phyloP scores from a whole-genome alignment of 23 red algal genomes.

The Gracilaria gracilis region DNA sequence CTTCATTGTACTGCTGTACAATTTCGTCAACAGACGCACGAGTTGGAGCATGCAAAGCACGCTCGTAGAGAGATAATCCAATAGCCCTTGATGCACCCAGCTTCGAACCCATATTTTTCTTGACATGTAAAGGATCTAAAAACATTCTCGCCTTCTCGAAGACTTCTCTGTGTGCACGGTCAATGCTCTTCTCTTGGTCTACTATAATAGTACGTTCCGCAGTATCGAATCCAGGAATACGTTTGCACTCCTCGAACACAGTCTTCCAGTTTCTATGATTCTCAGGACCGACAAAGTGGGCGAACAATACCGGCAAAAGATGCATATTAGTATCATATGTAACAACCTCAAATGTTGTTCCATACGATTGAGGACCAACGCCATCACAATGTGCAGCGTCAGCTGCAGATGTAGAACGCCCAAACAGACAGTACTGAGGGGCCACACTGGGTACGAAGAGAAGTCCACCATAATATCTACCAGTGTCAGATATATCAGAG shows the following conservation, averaged over 20 bases:
- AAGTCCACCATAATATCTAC: slow-evolving; percentile 31
- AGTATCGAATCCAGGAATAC: slow-evolving; percentile 33
- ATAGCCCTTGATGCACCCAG: slow-evolving; percentile 30
- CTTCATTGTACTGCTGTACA: neutral
- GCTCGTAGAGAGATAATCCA: slow-evolving; percentile 26
- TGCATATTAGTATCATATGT: slow-evolving; percentile 54
- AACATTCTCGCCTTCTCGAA: slow-evolving; percentile 44
- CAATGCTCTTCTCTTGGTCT: slow-evolving; percentile 50
- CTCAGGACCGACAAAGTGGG: slow-evolving; percentile 40
- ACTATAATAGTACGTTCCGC: slow-evolving; percentile 29
- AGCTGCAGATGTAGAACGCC: slow-evolving; percentile 23
- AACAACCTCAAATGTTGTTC: slow-evolving; percentile 56
- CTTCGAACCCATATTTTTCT: slow-evolving; percentile 41
- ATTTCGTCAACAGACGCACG: slow-evolving; percentile 19
- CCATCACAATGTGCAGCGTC: slow-evolving; percentile 58
- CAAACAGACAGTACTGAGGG: neutral
- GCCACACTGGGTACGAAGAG: slow-evolving; percentile 52
- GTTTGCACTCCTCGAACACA: slow-evolving; percentile 36
- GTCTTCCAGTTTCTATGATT: slow-evolving; percentile 17
- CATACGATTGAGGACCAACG: slow-evolving; percentile 46
- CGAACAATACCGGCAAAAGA: slow-evolving; percentile 41
- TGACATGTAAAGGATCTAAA: slow-evolving; percentile 46
- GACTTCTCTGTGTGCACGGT: slow-evolving; percentile 38
- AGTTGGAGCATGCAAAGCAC: slow-evolving; percentile 33
- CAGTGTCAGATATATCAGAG: slow-evolving; percentile 23